These are phyloP conservation scores for Aureobasidium sp. DNA, from an alignment of 2,329 filamentous ascomycete genomes.

Conservation along the genomic window DNA sequence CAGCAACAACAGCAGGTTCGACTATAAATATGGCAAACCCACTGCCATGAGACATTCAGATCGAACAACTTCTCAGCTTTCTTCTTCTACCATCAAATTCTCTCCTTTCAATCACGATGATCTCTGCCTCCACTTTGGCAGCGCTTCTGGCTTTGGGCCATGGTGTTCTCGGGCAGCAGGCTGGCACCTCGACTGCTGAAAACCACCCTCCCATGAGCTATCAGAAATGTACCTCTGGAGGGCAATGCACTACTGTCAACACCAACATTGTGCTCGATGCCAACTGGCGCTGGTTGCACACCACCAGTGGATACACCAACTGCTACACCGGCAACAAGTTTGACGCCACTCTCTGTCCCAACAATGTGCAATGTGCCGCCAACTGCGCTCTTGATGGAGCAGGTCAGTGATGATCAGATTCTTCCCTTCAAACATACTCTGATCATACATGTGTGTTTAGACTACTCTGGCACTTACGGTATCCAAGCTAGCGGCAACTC, in stretches of 20 bases:
- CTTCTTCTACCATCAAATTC: neutral
- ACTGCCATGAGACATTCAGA: neutral
- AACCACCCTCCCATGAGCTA: slow-evolving; percentile 36
- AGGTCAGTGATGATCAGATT: neutral
- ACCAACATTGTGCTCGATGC: slow-evolving; percentile 37
- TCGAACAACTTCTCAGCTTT: neutral
- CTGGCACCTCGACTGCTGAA: slow-evolving; percentile 35
- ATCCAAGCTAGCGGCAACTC: slow-evolving; percentile 47
- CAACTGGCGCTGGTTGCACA: slow-evolving; percentile 47
- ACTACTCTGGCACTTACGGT: slow-evolving; percentile 39
- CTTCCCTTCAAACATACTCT: neutral
- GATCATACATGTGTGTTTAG: slow-evolving; percentile 10
- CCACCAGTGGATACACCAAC: slow-evolving; percentile 39
- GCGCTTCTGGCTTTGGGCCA: slow-evolving; percentile 35
- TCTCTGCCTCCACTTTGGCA: slow-evolving; percentile 19
- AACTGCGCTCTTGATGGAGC: slow-evolving; percentile 39
- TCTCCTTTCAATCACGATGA: neutral
- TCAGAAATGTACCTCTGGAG: slow-evolving; percentile 35
- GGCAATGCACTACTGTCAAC: slow-evolving; percentile 31
- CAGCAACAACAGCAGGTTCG: neutral
- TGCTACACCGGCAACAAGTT: slow-evolving; percentile 43
- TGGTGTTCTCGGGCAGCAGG: slow-evolving; percentile 36
- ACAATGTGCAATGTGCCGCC: slow-evolving; percentile 31
- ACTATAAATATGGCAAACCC: slow-evolving; percentile 3
- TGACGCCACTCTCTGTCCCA: slow-evolving; percentile 36